Evolutionary conservation across 2,329 filamentous ascomycete species (phyloP), one percentile per base, ranked within the genome.

Genomic region (Lasiodiplodia sp.): DNA sequence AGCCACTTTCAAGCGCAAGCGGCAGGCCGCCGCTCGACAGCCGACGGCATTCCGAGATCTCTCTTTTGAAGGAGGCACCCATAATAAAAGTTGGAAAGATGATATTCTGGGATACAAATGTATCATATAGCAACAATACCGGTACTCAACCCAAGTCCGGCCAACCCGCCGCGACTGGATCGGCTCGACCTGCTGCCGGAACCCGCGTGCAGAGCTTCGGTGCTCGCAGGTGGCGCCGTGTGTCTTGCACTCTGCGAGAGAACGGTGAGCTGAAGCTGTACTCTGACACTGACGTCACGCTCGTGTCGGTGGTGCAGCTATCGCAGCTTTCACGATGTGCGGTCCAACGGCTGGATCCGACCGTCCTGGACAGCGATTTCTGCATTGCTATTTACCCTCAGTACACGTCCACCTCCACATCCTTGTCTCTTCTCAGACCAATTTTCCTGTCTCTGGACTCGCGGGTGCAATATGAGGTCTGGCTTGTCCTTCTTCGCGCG

Each of bases 301-400:
- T 96, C 10, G 85, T 98, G 18, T 92, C 92, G 34, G 88, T 94
- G 57, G 91, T 98, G 65, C 93, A 97, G 74, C 85, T 99, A 5
- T 92, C 93, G 14, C 93, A 97, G 74, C 85, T 99, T 8, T 96
- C 94, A 21, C 88, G 96, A 66, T 96, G 92, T 77, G 93, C 95
- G 10, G 90, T 99, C 65, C 96, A 99, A 78, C 89, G 94, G 73
- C 84, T 99, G 64, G 93, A 98, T 79, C 89, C 90, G 65, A 97
- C 94, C 5, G 95, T 99, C 10, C 81, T 99, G 52, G 93, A 97
- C 72, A 92, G 96, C 78, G 93, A 97, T 69, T 96, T 92, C 76
- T 98, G 94, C 82, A 92, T 99, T 71, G 94, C 93, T 65, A 95
- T 99, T 57, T 97, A 97, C 76, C 95, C 96, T 18, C 94, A 95